Conservation (phyloP, 257 asterid genomes). For the Solanum okadae region DNA sequence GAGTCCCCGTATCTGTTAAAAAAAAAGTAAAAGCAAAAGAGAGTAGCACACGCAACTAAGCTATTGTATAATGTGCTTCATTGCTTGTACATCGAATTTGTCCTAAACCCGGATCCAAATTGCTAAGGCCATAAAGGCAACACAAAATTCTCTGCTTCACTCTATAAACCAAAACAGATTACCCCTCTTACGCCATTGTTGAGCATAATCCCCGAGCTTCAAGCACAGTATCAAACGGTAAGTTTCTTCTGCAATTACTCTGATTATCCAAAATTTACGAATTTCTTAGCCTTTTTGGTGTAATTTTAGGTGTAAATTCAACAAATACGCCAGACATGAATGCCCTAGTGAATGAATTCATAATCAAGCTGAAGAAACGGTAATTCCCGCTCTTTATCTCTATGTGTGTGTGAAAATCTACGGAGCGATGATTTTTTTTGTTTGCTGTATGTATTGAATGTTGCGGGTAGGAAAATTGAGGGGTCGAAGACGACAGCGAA, state of each 20-base stretch:
- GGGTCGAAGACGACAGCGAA: constrained; percentile 96
- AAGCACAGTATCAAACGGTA: not conserved
- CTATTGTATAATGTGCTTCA: not conserved
- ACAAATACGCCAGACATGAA: constrained; percentile 60
- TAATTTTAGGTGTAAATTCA: not conserved
- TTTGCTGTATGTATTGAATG: not conserved
- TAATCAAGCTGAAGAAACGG: constrained; percentile 81
- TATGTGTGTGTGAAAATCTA: not conserved
- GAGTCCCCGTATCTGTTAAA: too few relatives aligned
- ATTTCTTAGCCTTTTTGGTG: not conserved
- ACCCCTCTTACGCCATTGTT: not conserved
- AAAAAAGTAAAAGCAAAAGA: not conserved
- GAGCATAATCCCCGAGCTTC: not conserved
- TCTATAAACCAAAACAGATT: not conserved
- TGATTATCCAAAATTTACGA: not conserved
- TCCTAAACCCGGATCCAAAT: not conserved
- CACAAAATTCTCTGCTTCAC: not conserved
- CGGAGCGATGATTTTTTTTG: not conserved
- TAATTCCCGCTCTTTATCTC: not conserved
- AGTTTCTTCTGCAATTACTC: not conserved
- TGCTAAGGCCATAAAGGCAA: not conserved
- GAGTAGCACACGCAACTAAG: not conserved
- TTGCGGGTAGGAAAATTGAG: constrained; percentile 61
- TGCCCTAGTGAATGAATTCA: constrained; percentile 67
- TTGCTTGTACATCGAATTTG: not conserved